A percentile compares a stretch with the other conserved stretches of the same genome.
Evolutionary conservation across 1,139 yeast species (phyloP).

Genomic region (Waltiozyma sp.): DNA sequence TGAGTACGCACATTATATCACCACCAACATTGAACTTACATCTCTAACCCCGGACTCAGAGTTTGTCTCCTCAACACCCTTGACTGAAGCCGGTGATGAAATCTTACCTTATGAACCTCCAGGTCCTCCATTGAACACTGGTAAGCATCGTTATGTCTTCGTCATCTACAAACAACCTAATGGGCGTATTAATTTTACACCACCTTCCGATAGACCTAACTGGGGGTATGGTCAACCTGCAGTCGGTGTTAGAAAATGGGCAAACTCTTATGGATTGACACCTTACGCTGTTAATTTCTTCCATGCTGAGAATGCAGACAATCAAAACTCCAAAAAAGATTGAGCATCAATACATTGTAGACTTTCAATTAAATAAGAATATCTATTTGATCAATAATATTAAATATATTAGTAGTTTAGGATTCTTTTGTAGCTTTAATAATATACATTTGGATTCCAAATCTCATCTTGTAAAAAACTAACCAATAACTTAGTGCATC

Average conservation of each 20-base stretch:
- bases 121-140: slow-evolving; percentile 79
- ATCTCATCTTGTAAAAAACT: slow-evolving; percentile 82
- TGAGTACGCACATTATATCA: slow-evolving; percentile 72
- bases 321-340: background rate
- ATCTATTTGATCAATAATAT: no score
- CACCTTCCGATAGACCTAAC: slow-evolving; percentile 45
- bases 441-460: slow-evolving; percentile 38
- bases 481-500: slow-evolving; percentile 59
- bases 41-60: slow-evolving; percentile 3
- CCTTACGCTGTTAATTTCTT: slow-evolving; percentile 79
- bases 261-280: slow-evolving; percentile 46
- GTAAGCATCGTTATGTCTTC: slow-evolving; percentile 78
- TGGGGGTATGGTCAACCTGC: slow-evolving; percentile 78
- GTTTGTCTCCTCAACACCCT: slow-evolving; percentile 9
- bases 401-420: background rate
- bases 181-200: background rate
- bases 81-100: slow-evolving; percentile 17
- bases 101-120: slow-evolving; percentile 60
- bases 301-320: slow-evolving; percentile 11
- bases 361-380: no score
- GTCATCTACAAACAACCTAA: slow-evolving; percentile 54
- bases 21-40: slow-evolving; percentile 39
- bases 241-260: slow-evolving; percentile 77
- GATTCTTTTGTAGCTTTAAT: background rate
- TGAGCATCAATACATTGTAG: no score